Conservation (phyloP, 179 eudicot species). For the Silene coronaria region DNA sequence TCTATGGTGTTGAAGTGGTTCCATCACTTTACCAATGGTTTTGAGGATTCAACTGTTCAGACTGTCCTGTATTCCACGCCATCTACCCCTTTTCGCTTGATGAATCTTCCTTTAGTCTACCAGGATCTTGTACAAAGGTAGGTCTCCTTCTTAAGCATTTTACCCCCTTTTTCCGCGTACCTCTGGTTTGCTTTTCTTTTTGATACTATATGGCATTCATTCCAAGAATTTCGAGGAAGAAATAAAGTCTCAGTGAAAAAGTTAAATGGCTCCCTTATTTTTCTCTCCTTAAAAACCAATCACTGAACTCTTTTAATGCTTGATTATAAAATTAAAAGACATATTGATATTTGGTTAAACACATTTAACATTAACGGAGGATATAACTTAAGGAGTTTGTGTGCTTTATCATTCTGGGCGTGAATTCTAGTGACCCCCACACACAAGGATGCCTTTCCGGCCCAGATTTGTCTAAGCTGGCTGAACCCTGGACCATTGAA, state of each 20-base stretch:
- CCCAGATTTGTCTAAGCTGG: neutral
- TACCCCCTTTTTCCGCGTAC: neutral
- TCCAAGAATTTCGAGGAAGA: neutral
- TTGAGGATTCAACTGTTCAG: conserved; percentile 29
- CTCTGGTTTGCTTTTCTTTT: neutral
- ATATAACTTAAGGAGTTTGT: neutral
- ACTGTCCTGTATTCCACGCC: conserved; percentile 44
- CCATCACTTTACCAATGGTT: conserved; percentile 46
- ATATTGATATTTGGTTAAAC: neutral
- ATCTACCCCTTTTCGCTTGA: conserved; percentile 69
- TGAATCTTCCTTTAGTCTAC: conserved; percentile 70
- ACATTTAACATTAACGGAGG: no score
- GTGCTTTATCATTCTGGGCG: no score
- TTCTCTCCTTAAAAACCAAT: neutral
- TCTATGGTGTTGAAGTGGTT: conserved; percentile 51
- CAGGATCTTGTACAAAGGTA: conserved; percentile 95
- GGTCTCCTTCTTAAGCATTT: neutral
- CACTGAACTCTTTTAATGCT: neutral
- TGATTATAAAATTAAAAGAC: neutral
- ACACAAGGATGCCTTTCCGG: neutral
- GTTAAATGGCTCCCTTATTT: neutral
- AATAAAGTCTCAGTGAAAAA: neutral
- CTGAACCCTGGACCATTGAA: neutral
- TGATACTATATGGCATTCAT: neutral
- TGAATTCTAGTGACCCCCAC: neutral